These are phyloP conservation scores for Cladophialophora yegresii DNA, from an alignment of 2,329 filamentous ascomycete species.

Conservation along the genomic window DNA sequence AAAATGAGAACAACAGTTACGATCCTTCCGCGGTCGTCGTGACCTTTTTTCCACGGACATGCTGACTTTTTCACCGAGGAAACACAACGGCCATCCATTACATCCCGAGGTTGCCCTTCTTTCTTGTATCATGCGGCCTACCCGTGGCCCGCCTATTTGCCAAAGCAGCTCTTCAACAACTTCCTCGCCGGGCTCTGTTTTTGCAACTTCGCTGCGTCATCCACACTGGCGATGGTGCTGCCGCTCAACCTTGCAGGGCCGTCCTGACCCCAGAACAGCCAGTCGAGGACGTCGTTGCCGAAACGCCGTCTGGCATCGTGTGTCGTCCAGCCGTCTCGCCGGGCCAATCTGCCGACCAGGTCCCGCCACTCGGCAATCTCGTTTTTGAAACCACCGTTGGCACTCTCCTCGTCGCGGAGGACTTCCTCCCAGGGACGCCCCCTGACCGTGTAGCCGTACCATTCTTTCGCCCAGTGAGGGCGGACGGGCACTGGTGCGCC, in stretches of 20 bases:
- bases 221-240: constrained; percentile 30
- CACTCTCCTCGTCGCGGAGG: constrained; percentile 13
- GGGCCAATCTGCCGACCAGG: constrained; percentile 15
- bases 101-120: not conserved
- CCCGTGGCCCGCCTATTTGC: not conserved
- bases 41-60: not conserved
- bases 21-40: not conserved
- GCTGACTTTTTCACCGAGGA: not conserved
- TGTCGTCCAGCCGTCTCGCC: constrained; percentile 22
- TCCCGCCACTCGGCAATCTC: constrained; percentile 29
- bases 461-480: constrained; percentile 34
- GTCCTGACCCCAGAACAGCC: constrained; percentile 38
- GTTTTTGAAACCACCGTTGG: constrained; percentile 22
- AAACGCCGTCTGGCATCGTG: constrained; percentile 24
- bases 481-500: constrained; percentile 23
- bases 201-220: constrained; percentile 11
- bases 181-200: constrained; percentile 3
- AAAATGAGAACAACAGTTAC: too few relatives aligned
- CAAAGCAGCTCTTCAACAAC: constrained; percentile 22
- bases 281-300: constrained; percentile 32
- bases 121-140: not conserved
- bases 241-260: constrained; percentile 37
- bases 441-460: constrained; percentile 27
- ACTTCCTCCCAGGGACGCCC: constrained; percentile 27
- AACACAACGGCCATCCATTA: not conserved